A percentile compares a stretch with the other conserved stretches of the same genome.
These are phyloP conservation scores for Helicostylum pulchrum DNA, from an alignment of 192 early-diverging fungal genomes.

Conservation along the genomic window DNA sequence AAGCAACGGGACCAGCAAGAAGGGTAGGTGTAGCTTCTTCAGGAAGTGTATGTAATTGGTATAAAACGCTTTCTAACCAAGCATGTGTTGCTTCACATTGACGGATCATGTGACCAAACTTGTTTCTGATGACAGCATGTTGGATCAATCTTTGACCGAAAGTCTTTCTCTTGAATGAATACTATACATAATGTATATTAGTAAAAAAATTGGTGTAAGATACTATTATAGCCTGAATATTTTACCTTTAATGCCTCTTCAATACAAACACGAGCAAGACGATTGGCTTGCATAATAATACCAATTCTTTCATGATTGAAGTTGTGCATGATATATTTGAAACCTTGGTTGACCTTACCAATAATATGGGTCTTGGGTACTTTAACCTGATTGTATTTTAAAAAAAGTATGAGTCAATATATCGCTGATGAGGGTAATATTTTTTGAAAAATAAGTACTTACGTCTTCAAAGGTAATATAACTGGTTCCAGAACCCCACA, in stretches of 20 bases:
- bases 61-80: constrained; percentile 76
- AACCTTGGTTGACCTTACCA: constrained; percentile 73
- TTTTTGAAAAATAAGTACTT: constrained; percentile 31
- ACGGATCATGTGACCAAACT: constrained; percentile 88
- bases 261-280: constrained; percentile 84
- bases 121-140: constrained; percentile 89
- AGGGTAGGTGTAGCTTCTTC: constrained; percentile 60
- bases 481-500: constrained; percentile 85
- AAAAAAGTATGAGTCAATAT: not conserved
- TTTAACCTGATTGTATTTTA: constrained; percentile 23
- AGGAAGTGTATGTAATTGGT: constrained; percentile 66
- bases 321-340: constrained; percentile 94
- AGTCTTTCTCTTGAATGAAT: constrained; percentile 88
- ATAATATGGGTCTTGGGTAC: constrained; percentile 63
- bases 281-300: constrained; percentile 82
- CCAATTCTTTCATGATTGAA: constrained; percentile 88
- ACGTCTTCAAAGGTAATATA: constrained; percentile 82
- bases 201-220: not conserved
- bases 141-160: constrained; percentile 88
- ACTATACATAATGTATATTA: constrained; percentile 43
- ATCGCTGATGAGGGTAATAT: not conserved
- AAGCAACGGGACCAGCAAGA: constrained; percentile 80
- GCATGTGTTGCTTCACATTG: constrained; percentile 82
- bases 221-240: too few relatives aligned
- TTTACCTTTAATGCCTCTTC: constrained; percentile 74